Evolutionary conservation across 495 filamentous ascomycete genomes (phyloP).

Genomic region (Ascobolus immersus): DNA sequence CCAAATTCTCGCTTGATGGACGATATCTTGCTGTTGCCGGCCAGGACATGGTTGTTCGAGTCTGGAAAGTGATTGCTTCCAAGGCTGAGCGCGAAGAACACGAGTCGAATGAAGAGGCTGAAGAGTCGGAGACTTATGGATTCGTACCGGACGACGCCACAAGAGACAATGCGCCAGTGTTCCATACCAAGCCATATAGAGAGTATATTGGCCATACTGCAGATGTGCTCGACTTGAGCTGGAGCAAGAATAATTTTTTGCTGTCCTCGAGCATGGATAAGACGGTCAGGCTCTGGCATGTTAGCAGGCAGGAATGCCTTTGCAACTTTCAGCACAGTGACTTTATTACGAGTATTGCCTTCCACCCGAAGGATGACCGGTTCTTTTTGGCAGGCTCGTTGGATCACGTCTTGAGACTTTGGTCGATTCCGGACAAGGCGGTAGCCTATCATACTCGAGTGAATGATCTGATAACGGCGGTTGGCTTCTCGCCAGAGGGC

Average conservation of each 20-base stretch:
- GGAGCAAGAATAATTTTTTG: conserved; percentile 98
- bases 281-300: conserved; percentile 86
- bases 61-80: conserved; percentile 75
- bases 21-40: conserved; percentile 75
- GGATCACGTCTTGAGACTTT: conserved; percentile 74
- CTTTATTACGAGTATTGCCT: conserved; percentile 82
- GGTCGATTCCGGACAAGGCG: conserved; percentile 92
- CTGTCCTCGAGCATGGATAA: conserved; percentile 97
- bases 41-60: conserved; percentile 58
- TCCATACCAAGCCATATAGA: conserved; percentile 45
- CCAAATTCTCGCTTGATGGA: conserved; percentile 81
- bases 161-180: conserved; percentile 78
- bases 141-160: too few species aligned
- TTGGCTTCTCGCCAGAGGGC: conserved; percentile 81
- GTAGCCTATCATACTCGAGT: conserved; percentile 68
- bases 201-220: conserved; percentile 69
- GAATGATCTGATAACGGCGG: conserved; percentile 76
- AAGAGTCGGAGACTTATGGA: conserved; percentile 18
- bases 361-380: conserved; percentile 82
- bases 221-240: conserved; percentile 75
- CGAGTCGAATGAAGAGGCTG: conserved; percentile 42
- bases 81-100: conserved; percentile 48
- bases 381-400: conserved; percentile 91
- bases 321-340: conserved; percentile 94
- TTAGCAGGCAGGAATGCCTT: conserved; percentile 60